Evolutionary conservation across 257 asterid genomes (phyloP), one percentile per base, ranked within the genome.

Genomic region (Solanum medicagineum): DNA sequence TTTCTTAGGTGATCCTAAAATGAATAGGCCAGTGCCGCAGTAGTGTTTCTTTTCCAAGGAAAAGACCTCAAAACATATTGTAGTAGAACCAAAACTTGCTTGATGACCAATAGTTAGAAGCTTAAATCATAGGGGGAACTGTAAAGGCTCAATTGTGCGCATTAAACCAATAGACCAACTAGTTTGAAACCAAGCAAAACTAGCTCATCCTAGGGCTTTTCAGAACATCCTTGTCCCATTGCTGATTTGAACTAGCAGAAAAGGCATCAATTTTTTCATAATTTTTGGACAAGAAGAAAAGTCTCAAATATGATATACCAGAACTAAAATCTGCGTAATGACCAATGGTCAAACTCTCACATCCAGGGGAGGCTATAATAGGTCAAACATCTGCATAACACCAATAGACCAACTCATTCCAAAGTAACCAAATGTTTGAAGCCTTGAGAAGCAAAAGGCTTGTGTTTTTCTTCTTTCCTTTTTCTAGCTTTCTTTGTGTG

Each of bases 271-370:
- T 47, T 47, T 47, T 47, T 9, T 47, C 3, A 49, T 7, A 10
- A 10, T 11, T 24, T 65, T 29, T 65, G 73, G 74, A 29, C 15
- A 66, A 66, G 8, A 29, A 66, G n/a, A 13, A 13, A 66, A 13
- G 74, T n/a, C 44, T 15, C 2, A 29, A 32, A 66, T 15, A 29
- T 66, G 32, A 14, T 14, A 66, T 66, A 70, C 26, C 69, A 83
- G n/a, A 80, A 10, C 70, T 51, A 81, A 22, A 40, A 56, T 77
- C 86, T 79, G 79, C 88, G 42, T 26, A 80, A 71, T 80, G 86
- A 82, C 69, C 85, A 66, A 44, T 7, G n/a, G 17, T 54, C 24
- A 59, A 80, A 54, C 17, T 6, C 45, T 60, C 60, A 81, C n/a
- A 32, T 29, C 74, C 71, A 24, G 42, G 71, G 71, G 17, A 15